Conservation (phyloP, 1,284 basidiomycete genomes). For the Leccinum pachyderme region DNA sequence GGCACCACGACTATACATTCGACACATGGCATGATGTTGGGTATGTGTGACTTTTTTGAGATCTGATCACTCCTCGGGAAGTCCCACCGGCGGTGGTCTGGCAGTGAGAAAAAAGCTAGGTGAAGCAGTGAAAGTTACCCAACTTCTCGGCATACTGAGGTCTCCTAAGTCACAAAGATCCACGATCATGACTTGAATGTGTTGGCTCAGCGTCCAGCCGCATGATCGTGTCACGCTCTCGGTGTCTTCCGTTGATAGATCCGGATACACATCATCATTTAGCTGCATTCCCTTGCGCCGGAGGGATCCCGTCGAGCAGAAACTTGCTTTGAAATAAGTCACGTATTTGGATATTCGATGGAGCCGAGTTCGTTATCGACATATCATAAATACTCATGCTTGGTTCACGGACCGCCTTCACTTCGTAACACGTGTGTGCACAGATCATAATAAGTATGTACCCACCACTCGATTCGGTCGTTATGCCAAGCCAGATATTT, state of each 20-base stretch:
- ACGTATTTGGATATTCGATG: neutral
- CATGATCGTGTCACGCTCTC: neutral
- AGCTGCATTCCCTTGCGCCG: neutral
- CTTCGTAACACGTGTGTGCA: too few species aligned
- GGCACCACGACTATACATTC: neutral
- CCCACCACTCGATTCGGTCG: neutral
- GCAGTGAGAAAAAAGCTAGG: neutral
- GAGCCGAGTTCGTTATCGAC: neutral
- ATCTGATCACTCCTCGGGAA: neutral
- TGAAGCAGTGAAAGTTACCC: neutral
- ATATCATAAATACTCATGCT: neutral
- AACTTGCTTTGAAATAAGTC: neutral
- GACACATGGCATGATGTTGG: neutral
- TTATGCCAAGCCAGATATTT: neutral
- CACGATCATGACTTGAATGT: neutral
- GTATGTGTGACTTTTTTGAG: neutral
- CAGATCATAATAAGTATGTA: too few species aligned
- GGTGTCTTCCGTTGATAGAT: neutral
- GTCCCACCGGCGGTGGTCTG: neutral
- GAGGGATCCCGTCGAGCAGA: neutral
- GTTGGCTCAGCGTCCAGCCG: neutral
- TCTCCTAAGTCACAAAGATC: neutral
- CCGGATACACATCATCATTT: neutral
- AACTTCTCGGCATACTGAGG: neutral
- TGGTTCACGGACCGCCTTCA: neutral